phyloP scores from a whole-genome alignment of 2,329 filamentous ascomycete species.

The Pseudogymnoascus sp. region DNA sequence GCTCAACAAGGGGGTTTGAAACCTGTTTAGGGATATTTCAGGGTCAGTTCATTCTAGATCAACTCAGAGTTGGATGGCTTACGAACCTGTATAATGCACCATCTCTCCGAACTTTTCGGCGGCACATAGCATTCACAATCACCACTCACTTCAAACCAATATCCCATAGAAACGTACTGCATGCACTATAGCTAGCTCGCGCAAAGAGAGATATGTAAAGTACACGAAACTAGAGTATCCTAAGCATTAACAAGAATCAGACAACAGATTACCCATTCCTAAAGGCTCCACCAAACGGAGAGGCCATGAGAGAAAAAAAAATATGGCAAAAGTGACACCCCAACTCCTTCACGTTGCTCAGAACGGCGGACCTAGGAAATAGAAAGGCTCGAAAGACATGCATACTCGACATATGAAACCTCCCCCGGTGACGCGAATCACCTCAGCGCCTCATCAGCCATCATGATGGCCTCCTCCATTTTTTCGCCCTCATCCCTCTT shows the following conservation, averaged over 20 bases:
- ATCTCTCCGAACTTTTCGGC: background rate
- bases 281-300: background rate
- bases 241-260: background rate
- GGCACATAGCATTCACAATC: background rate
- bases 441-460: conserved; percentile 16
- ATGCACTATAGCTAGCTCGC: background rate
- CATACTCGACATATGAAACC: background rate
- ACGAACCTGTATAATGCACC: background rate
- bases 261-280: background rate
- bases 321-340: background rate
- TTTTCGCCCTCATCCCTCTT: conserved; percentile 21
- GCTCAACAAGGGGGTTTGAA: too few species aligned
- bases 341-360: conserved; percentile 3
- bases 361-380: background rate
- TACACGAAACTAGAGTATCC: conserved; percentile 3
- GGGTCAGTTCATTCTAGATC: background rate
- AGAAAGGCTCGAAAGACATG: conserved; percentile 1
- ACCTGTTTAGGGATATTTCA: background rate
- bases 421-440: background rate
- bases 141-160: background rate
- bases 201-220: conserved; percentile 3
- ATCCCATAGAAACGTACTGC: background rate
- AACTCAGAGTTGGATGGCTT: background rate
- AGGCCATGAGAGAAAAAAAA: background rate
- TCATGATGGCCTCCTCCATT: conserved; percentile 14